phyloP scores from a whole-genome alignment of 2,329 filamentous ascomycete genomes.

The Madurella mycetomatis region DNA sequence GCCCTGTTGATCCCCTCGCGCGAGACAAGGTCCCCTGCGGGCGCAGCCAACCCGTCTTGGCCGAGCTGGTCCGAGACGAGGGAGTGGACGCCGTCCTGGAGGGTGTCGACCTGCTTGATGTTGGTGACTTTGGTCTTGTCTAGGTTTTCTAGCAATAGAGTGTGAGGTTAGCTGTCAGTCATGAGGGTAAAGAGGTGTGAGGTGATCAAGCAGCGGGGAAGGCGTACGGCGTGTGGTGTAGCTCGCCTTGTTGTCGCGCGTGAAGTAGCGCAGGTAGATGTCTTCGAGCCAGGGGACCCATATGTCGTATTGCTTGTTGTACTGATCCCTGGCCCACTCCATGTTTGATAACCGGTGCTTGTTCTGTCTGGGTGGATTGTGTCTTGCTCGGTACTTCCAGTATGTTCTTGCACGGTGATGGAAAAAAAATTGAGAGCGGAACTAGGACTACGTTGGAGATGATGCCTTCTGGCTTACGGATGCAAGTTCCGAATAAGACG shows the following conservation, averaged over 20 bases:
- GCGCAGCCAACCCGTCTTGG: slow-evolving; percentile 62
- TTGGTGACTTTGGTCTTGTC: slow-evolving; percentile 67
- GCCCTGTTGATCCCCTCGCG: slow-evolving; percentile 63
- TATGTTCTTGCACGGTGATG: too few species aligned
- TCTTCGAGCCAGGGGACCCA: slow-evolving; percentile 79
- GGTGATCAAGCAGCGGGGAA: slow-evolving; percentile 6
- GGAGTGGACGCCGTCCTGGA: slow-evolving; percentile 64
- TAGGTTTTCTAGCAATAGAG: slow-evolving; percentile 52
- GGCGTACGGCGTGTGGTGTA: slow-evolving; percentile 62
- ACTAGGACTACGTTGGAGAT: too few species aligned
- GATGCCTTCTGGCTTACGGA: background rate
- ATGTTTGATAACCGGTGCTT: background rate
- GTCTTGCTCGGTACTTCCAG: too few species aligned
- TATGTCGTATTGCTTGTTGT: slow-evolving; percentile 67
- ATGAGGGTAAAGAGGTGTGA: background rate
- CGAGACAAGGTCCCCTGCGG: slow-evolving; percentile 56
- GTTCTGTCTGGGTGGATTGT: too few species aligned
- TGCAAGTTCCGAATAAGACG: background rate
- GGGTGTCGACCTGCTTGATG: slow-evolving; percentile 59
- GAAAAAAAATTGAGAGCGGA: too few species aligned
- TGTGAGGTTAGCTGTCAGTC: background rate
- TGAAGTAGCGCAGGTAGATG: slow-evolving; percentile 66
- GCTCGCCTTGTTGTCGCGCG: slow-evolving; percentile 71
- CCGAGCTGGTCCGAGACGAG: slow-evolving; percentile 61
- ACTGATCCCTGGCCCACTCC: slow-evolving; percentile 59